phyloP scores from a whole-genome alignment of 73 alveolate genomes.

The Paramecium pentaurelia region DNA sequence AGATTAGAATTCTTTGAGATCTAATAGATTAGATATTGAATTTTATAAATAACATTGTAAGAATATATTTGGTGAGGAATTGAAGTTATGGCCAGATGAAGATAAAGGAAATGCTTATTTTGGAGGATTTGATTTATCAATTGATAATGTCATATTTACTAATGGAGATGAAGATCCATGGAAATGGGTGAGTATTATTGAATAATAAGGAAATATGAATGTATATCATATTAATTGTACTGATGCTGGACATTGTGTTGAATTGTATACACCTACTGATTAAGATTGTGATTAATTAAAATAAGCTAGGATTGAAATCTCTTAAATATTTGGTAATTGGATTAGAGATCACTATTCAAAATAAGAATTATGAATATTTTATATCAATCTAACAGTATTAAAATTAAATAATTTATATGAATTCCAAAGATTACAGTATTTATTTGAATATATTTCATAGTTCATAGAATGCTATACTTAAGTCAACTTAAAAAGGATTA shows the following conservation, averaged over 20 bases:
- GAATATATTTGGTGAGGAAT: neutral
- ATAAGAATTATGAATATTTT: neutral
- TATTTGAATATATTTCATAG: neutral
- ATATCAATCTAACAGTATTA: neutral
- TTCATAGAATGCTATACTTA: constrained; percentile 34
- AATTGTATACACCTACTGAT: constrained; percentile 58
- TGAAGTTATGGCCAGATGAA: constrained; percentile 55
- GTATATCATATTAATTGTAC: constrained; percentile 66
- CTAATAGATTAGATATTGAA: neutral
- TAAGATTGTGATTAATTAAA: neutral
- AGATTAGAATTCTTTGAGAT: neutral
- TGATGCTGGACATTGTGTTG: constrained; percentile 84
- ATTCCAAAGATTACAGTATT: neutral
- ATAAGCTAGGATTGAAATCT: neutral
- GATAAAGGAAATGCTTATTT: constrained; percentile 60
- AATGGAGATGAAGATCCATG: constrained; percentile 82
- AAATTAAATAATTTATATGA: neutral
- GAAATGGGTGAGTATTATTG: constrained; percentile 70
- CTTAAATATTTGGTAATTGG: neutral
- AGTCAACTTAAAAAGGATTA: constrained; percentile 7
- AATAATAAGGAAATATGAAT: constrained; percentile 35
- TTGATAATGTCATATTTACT: constrained; percentile 64
- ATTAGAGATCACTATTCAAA: neutral
- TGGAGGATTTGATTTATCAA: constrained; percentile 58
- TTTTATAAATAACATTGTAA: neutral